phyloP scores from a whole-genome alignment of 2,329 filamentous ascomycete species.

The Septoria petroselini region DNA sequence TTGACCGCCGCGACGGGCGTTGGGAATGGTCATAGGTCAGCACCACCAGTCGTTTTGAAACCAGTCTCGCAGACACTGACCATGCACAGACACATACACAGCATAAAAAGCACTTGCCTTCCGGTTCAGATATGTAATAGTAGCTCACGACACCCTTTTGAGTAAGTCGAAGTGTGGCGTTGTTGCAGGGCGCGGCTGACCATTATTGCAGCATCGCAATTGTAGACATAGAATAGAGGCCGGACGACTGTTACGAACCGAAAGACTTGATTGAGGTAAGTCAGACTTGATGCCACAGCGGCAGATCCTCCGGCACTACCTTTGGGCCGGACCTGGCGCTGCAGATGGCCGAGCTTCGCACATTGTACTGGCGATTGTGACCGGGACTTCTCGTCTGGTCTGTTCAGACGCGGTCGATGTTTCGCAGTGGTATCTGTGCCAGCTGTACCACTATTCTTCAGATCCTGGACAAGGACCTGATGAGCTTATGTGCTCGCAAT shows the following conservation, averaged over 20 bases:
- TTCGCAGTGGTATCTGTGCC: too few relatives aligned
- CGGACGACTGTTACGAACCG: constrained; percentile 32
- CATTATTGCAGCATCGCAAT: constrained; percentile 23
- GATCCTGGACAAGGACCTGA: too few relatives aligned
- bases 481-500: too few relatives aligned
- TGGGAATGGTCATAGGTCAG: constrained; percentile 35
- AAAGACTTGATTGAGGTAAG: constrained; percentile 28
- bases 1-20: constrained; percentile 20
- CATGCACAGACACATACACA: constrained; percentile 23
- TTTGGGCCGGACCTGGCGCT: background rate
- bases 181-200: background rate
- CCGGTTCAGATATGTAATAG: constrained; percentile 32
- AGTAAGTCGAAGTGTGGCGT: constrained; percentile 16
- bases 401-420: too few relatives aligned
- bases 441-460: too few relatives aligned
- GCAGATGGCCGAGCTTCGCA: too few relatives aligned
- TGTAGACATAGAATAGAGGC: constrained; percentile 38
- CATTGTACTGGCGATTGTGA: too few relatives aligned
- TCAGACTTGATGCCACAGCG: too few relatives aligned
- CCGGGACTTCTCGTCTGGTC: too few relatives aligned
- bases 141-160: constrained; percentile 25
- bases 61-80: constrained; percentile 6
- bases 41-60: background rate
- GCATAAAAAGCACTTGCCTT: constrained; percentile 23
- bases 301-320: too few relatives aligned